Evolutionary conservation across 257 asterid genomes (phyloP).

Genomic region (Penstemon davidsonii): DNA sequence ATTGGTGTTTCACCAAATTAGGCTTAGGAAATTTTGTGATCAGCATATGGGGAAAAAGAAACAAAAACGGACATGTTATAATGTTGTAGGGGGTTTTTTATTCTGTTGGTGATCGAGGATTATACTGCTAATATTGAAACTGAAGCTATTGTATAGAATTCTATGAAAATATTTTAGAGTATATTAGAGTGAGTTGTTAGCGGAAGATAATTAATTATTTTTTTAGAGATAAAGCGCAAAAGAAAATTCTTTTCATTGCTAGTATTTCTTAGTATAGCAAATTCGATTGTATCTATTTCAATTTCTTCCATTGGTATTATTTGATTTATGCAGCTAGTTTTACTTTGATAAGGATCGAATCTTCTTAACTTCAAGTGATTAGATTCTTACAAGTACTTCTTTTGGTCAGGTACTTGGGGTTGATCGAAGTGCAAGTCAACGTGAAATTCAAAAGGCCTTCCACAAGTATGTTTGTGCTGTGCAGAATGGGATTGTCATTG

Average conservation of each 20-base stretch:
- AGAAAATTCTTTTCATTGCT: background rate
- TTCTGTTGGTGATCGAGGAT: too few species aligned
- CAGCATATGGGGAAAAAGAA: too few species aligned
- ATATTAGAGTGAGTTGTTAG: too few species aligned
- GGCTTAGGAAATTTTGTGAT: too few species aligned
- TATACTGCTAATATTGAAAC: too few species aligned
- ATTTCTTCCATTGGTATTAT: background rate
- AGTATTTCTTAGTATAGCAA: background rate
- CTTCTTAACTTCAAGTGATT: background rate
- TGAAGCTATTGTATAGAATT: too few species aligned
- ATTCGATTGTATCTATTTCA: too few species aligned
- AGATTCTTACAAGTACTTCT: conserved; percentile 16
- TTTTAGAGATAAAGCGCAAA: background rate
- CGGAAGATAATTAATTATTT: background rate
- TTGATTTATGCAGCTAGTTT: conserved; percentile 8
- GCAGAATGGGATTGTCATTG: background rate
- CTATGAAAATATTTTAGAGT: too few species aligned
- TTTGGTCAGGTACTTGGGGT: conserved; percentile 83
- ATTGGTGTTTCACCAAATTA: too few species aligned
- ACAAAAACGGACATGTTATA: too few species aligned
- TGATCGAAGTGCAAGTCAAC: conserved; percentile 71
- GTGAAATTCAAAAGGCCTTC: conserved; percentile 94
- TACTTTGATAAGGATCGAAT: background rate
- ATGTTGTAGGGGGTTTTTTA: too few species aligned
- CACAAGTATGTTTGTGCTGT: conserved; percentile 67